Evolutionary conservation across 768 basidiomycete species (phyloP), one percentile per base, ranked within the genome.

Genomic region (Tulasnella sp.): DNA sequence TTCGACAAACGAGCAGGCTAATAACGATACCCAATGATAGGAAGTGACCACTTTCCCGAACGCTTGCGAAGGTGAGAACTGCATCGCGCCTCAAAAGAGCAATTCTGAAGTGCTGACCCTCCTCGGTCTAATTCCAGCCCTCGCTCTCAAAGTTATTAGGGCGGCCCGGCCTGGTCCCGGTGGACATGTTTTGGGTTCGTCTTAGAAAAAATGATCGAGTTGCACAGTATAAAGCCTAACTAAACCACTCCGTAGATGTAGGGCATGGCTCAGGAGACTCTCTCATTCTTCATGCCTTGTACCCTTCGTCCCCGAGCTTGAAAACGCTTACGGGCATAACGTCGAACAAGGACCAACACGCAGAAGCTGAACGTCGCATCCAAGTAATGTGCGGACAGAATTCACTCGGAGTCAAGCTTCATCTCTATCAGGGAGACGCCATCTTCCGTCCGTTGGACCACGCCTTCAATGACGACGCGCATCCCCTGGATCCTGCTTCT

Each of bases 191-290:
- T 78, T 90, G 67, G 89, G 88, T 88, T 76, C 37, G 79, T 76
- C 11, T 11, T 52, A 7, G 32, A n/a, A n/a, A n/a, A n/a, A 36
- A n/a, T n/a, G n/a, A n/a, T n/a, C n/a, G n/a, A n/a, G n/a, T n/a
- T n/a, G n/a, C n/a, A n/a, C n/a, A n/a, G n/a, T n/a, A n/a, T n/a
- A n/a, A n/a, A n/a, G n/a, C n/a, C n/a, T n/a, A n/a, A n/a, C n/a
- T n/a, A n/a, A n/a, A n/a, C n/a, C n/a, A n/a, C n/a, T n/a, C 29
- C 14, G 44, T 34, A 89, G 88, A 90, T 77, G 87, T 89, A 22
- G 89, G 89, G 16, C 84, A 88, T 76, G 89, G 88, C 47, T 87
- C 84, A 32, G 89, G 89, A 52, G 88, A 89, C 79, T 90, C 88
- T 1, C 79, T 89, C 26, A 77, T 89, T 22, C 76, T 89, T 40